Evolutionary conservation across 176 grass and related monocot genomes (phyloP), one percentile per base, ranked within the genome.

Genomic region (Thinopyrum elongatum): DNA sequence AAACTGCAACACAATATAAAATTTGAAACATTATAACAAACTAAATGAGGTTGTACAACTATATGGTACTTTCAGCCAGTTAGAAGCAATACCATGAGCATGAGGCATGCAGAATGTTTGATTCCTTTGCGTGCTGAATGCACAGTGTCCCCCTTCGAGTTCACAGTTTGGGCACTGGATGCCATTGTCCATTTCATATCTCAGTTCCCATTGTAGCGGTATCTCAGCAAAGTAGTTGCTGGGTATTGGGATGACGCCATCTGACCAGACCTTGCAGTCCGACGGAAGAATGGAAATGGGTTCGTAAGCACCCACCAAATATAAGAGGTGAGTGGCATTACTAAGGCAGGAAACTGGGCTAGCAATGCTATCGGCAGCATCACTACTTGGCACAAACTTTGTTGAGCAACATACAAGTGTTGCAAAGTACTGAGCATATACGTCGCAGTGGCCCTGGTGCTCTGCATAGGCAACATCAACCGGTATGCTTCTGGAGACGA

Each of bases 301-400:
- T 47, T 7, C 44, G 15, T 14, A 47, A 13, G 13, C 44, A 13
- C 15, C 11, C 44, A 47, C 44, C 44, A 47, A 47, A 70, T 90
- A 93, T 1, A 74, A 47, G 9, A 74, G 80, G 9, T 80, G 60
- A 38, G 31, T 72, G 19, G 22, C 14, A 46, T 62, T 87, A 46
- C 76, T 77, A 13, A 85, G 63, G 57, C 88, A 93, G 10, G 68
- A 17, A 10, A 93, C 27, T 11, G 88, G 81, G 34, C 68, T 34
- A 0, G 11, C 17, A 5, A 72, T 25, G 9, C 14, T 35, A 17
- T 22, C 12, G 7, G 59, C 0, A 4, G 8, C 51, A 60, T 22
- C 6, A 75, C 0, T 17, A 11, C 39, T 68, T 65, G 12, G 15
- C 17, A 21, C 21, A 39, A 89, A 21, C 8, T 25, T n/a, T 80